These are phyloP conservation scores for Eucommia ulmoides DNA, from an alignment of 257 asterid species.

Conservation along the genomic window DNA sequence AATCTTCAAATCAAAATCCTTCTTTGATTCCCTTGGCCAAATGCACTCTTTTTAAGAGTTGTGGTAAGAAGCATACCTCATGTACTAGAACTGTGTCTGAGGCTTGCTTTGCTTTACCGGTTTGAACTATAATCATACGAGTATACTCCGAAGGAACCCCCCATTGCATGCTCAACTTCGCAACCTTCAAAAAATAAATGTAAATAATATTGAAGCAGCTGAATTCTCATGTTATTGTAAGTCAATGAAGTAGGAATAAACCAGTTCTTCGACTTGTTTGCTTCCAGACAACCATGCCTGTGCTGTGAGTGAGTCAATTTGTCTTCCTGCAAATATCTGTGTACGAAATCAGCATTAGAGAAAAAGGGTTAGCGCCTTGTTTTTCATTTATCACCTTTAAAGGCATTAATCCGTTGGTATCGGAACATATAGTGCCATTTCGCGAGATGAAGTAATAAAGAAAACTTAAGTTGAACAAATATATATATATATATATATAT, in stretches of 20 bases:
- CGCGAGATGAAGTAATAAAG: not conserved
- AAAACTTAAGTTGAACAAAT: not conserved
- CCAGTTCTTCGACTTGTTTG: slow-evolving; percentile 67
- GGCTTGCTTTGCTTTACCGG: slow-evolving; percentile 21
- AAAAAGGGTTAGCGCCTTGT: not conserved
- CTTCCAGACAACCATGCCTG: slow-evolving; percentile 62
- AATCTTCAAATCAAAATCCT: too few relatives aligned
- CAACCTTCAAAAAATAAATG: slow-evolving; percentile 48
- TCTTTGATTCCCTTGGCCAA: not conserved
- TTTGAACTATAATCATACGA: slow-evolving; percentile 42
- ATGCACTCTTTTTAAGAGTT: not conserved
- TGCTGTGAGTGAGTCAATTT: slow-evolving; percentile 45
- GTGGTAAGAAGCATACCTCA: slow-evolving; percentile 28
- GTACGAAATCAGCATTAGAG: slow-evolving; percentile 3
- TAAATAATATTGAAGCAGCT: too few relatives aligned
- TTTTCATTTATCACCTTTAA: not conserved
- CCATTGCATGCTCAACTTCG: slow-evolving; percentile 50
- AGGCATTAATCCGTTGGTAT: not conserved
- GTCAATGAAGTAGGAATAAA: slow-evolving; percentile 12
- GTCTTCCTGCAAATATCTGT: slow-evolving; percentile 62
- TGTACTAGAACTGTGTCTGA: slow-evolving; percentile 21
- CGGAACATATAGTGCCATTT: not conserved
- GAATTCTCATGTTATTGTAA: too few relatives aligned
- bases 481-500: not conserved
- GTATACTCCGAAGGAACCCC: slow-evolving; percentile 69